Evolutionary conservation across 306 rosid genomes (phyloP).

Genomic region (Pterocarpus santalinus): DNA sequence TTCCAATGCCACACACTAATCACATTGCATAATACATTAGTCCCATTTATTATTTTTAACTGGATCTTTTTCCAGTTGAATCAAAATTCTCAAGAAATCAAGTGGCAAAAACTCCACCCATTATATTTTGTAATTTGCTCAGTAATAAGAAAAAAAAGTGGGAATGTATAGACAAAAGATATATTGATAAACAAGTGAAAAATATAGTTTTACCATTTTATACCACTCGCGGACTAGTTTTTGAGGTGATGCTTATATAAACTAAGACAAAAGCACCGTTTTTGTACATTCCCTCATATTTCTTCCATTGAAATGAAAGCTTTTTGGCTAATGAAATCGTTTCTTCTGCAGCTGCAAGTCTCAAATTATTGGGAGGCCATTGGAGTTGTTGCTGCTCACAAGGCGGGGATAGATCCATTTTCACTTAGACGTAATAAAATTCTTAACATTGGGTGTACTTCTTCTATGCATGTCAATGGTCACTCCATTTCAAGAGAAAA

Average conservation of each 20-base stretch:
- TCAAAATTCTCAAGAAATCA: constrained; percentile 21
- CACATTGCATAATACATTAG: too few relatives aligned
- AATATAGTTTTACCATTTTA: not conserved
- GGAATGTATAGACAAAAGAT: not conserved
- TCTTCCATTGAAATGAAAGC: constrained; percentile 12
- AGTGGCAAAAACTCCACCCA: not conserved
- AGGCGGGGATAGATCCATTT: constrained; percentile 87
- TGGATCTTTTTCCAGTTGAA: constrained; percentile 11
- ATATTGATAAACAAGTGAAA: not conserved
- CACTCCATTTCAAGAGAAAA: constrained; percentile 48
- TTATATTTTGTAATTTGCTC: constrained; percentile 1
- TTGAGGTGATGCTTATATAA: not conserved
- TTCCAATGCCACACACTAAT: too few relatives aligned
- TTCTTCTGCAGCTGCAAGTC: constrained; percentile 74
- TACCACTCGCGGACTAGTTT: not conserved
- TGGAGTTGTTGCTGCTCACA: constrained; percentile 90
- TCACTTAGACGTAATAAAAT: constrained; percentile 79
- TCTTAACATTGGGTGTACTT: constrained; percentile 54
- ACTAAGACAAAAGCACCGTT: not conserved
- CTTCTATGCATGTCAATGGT: constrained; percentile 61
- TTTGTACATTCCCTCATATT: not conserved
- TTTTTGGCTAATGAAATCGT: constrained; percentile 46
- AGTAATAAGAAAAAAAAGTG: not conserved
- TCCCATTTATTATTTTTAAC: too few relatives aligned
- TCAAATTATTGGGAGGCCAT: constrained; percentile 96